A percentile compares a stretch with the other conserved stretches of the same genome.
Evolutionary conservation across 345 rosid species (phyloP).

Genomic region (Lagerstroemia speciosa): DNA sequence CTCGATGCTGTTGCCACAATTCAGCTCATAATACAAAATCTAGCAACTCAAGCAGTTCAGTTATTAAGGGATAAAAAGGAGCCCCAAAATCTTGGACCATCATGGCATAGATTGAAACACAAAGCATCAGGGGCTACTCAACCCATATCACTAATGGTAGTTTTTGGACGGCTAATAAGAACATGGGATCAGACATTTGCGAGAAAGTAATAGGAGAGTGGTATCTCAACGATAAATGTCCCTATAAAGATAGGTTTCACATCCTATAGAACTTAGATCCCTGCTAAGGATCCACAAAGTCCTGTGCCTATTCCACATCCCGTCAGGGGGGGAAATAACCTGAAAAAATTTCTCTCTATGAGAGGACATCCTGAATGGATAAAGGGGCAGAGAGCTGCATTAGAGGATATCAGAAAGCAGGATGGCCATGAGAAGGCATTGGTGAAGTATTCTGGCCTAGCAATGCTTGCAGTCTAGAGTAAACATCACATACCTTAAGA

Average conservation of each 20-base stretch:
- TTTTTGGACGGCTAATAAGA: neutral
- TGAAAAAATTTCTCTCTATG: neutral
- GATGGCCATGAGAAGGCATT: neutral
- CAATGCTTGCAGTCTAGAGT: neutral
- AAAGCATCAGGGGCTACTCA: neutral
- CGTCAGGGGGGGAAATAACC: neutral
- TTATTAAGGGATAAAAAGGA: neutral
- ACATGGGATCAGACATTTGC: neutral
- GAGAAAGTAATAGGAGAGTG: neutral
- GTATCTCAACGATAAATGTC: neutral
- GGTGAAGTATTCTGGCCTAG: neutral
- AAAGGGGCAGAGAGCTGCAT: neutral
- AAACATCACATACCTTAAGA: constrained; percentile 54
- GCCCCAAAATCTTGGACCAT: neutral
- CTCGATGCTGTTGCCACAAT: neutral
- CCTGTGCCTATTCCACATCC: neutral
- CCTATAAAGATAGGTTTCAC: neutral
- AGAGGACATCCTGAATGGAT: neutral
- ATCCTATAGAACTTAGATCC: neutral
- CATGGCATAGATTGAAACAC: neutral
- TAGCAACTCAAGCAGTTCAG: neutral
- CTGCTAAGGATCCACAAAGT: neutral
- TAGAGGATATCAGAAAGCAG: neutral
- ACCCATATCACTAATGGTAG: neutral
- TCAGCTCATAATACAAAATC: neutral